phyloP scores from a whole-genome alignment of 164 flowering plant species.

The Hamamelis virginiana region DNA sequence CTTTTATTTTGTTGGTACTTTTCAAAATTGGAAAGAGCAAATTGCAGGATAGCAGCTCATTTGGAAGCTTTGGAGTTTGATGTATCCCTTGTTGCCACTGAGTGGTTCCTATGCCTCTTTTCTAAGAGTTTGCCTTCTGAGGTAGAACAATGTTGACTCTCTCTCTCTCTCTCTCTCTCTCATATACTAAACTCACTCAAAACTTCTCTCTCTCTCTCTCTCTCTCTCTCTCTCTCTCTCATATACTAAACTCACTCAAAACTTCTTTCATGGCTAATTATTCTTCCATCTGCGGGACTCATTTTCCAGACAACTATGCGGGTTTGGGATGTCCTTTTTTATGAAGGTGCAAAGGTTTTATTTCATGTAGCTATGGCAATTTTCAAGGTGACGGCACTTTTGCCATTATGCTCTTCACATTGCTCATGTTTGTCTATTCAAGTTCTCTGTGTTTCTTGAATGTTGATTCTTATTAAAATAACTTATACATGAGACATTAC shows the following conservation, averaged over 20 bases:
- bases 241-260: neutral
- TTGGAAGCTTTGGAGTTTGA: conserved; percentile 85
- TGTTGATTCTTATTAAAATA: neutral
- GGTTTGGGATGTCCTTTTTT: conserved; percentile 97
- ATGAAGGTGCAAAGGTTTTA: conserved; percentile 88
- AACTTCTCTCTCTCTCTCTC: neutral
- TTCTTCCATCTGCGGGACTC: neutral
- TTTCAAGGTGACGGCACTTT: conserved; percentile 56
- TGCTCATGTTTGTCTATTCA: neutral
- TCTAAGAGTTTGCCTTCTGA: conserved; percentile 97
- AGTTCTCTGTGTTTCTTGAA: neutral
- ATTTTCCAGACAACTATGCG: conserved; percentile 81
- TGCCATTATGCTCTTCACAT: neutral
- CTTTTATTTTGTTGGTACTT: neutral
- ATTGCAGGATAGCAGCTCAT: conserved; percentile 79
- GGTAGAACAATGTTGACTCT: conserved; percentile 35
- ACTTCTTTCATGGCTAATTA: neutral
- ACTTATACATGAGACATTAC: neutral
- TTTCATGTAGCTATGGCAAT: conserved; percentile 89
- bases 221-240: neutral
- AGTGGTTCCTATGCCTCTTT: conserved; percentile 96
- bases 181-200: neutral
- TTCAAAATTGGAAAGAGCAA: conserved; percentile 9
- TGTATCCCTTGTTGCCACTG: conserved; percentile 92
- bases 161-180: neutral